Conservation (phyloP, 306 rosid genomes). For the Hippophae rhamnoides region DNA sequence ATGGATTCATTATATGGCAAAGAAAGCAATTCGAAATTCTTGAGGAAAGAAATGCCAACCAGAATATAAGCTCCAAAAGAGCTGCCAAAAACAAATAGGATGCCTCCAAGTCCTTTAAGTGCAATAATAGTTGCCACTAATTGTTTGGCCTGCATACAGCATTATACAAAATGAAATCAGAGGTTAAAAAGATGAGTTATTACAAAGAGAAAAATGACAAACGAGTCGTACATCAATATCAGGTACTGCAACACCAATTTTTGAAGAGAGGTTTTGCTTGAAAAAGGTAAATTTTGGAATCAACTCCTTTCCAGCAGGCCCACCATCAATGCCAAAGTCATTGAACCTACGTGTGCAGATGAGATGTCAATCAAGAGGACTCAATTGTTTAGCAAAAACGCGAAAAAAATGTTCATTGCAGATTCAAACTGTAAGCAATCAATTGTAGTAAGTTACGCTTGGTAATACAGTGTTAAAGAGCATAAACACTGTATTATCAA, state of each 20-base stretch:
- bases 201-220: conserved; percentile 6
- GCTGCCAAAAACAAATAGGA: conserved; percentile 67
- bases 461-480: no score
- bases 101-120: conserved; percentile 74
- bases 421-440: no score
- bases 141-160: conserved; percentile 42
- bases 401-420: no score
- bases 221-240: conserved; percentile 45
- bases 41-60: conserved; percentile 30
- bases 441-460: no score
- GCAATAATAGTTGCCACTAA: conserved; percentile 39
- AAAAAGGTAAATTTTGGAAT: conserved; percentile 45
- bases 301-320: conserved; percentile 64
- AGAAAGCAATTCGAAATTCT: conserved; percentile 1
- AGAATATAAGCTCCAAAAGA: conserved; percentile 62
- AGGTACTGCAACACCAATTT: conserved; percentile 49
- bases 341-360: conserved; percentile 43
- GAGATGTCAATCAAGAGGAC: conserved; percentile 11
- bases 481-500: no score
- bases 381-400: no score
- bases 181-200: background rate
- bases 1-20: conserved; percentile 1
- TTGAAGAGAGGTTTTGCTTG: conserved; percentile 39
- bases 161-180: conserved; percentile 20
- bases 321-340: conserved; percentile 68